Base-by-base conservation (phyloP, 2,329 filamentous ascomycete genomes). In the Diaporthe nobilis region DNA sequence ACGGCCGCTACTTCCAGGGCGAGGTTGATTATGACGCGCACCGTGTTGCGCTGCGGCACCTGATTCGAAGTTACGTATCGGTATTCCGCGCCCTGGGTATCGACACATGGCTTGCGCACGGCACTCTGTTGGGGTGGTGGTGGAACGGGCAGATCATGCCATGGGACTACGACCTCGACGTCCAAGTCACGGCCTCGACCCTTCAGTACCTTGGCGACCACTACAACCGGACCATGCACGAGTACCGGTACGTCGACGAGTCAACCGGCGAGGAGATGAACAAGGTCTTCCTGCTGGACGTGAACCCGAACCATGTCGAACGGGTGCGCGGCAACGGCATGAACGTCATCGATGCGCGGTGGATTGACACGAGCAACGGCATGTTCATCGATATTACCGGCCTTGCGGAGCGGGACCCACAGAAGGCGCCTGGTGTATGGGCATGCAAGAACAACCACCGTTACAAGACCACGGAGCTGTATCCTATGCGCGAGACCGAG, bases 81-180 rank as follows among this genome's bases (percentile, higher is more conserved):
- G 92, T 90, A 74, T 93, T 94, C 83, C 86, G 87, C 60, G 86
- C 89, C 25, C 87, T 92, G 72, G 90, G 91, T 9, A 85, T 95
- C 77, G 94, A 96, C 84, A 96, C 95, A 0, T 97, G 95, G 95
- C 91, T 97, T 76, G 94, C 95, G 53, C 95, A 97, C 83, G 95
- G 95, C 67, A 95, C 94, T 6, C 85, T 97, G 68, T 86, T 97
- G 31, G 95, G 94, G 17, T 97, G 95, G 95, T 97, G 94, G 94
- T 97, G 95, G 95, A 96, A 95, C 82, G 89, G 87, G 57, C 85
- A 91, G 84, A 92, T 94, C 81, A 91, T 96, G 85, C 94, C 94
- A 0, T 96, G 94, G 94, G 94, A 97, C 83, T 94, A 92, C 86
- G 95, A 97, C 83, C 87, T 97, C 61, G 95, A 97, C 83, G 94